Conservation (phyloP, 805 yeast species). For the Yarrowia sp. region DNA sequence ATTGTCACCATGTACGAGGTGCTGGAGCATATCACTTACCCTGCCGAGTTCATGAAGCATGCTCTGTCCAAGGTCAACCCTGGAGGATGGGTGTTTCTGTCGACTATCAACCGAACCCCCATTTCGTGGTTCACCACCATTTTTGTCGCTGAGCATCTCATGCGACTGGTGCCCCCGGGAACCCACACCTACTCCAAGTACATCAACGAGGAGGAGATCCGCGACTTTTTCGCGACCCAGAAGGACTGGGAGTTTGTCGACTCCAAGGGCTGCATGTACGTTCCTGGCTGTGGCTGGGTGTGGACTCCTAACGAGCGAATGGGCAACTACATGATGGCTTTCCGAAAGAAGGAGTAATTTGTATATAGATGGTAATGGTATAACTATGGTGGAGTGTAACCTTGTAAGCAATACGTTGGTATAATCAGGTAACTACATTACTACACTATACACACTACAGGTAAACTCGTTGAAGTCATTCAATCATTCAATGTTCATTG, state of each 20-base stretch:
- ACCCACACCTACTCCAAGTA: slow-evolving; percentile 88
- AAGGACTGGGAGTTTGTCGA: slow-evolving; percentile 57
- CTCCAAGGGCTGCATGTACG: slow-evolving; percentile 74
- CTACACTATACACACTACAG: not conserved
- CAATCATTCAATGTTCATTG: slow-evolving; percentile 21
- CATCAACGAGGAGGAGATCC: slow-evolving; percentile 71
- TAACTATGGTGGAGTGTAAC: not conserved
- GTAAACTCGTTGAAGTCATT: not conserved
- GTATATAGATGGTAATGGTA: slow-evolving; percentile 1
- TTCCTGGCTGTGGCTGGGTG: slow-evolving; percentile 85
- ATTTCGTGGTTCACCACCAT: slow-evolving; percentile 92
- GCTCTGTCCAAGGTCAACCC: slow-evolving; percentile 68
- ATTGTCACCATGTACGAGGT: slow-evolving; percentile 89
- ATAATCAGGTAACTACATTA: no score
- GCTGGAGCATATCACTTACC: slow-evolving; percentile 90
- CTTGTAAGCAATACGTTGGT: no score
- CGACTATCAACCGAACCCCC: slow-evolving; percentile 88
- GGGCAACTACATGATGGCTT: slow-evolving; percentile 90
- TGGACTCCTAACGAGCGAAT: slow-evolving; percentile 49
- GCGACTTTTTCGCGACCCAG: slow-evolving; percentile 57
- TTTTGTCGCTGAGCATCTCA: slow-evolving; percentile 77
- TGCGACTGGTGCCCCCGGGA: slow-evolving; percentile 83
- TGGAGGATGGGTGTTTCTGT: slow-evolving; percentile 81
- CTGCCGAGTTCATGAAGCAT: slow-evolving; percentile 65
- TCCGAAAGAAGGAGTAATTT: slow-evolving; percentile 46